Percentiles rank a stretch among this genome's conserved stretches.
Evolutionary conservation across 164 flowering plant genomes (phyloP).

Genomic region (Sedum album): DNA sequence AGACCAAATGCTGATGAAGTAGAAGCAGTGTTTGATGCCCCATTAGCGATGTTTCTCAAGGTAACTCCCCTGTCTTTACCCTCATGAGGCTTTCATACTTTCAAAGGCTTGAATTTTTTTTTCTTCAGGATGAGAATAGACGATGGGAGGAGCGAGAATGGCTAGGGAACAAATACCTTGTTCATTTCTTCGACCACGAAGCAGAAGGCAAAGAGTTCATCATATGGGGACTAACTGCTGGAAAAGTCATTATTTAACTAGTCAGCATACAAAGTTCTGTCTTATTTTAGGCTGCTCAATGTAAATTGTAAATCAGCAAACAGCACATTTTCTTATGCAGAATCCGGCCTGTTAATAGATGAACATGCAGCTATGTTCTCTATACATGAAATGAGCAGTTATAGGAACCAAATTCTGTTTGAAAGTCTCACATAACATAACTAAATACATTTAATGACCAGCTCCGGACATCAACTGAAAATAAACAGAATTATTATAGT

Average conservation of each 20-base stretch:
- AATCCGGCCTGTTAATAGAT: too few relatives aligned
- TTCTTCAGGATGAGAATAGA: constrained; percentile 59
- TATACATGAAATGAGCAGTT: too few relatives aligned
- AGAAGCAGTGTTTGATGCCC: constrained; percentile 72
- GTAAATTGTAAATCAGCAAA: background rate
- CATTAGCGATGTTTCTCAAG: constrained; percentile 91
- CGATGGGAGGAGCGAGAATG: constrained; percentile 57
- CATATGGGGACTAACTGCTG: constrained; percentile 89
- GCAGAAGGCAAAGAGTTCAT: constrained; percentile 30
- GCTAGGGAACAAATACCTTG: constrained; percentile 52
- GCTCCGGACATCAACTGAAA: too few relatives aligned
- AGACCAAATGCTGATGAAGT: too few relatives aligned
- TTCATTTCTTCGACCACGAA: constrained; percentile 64
- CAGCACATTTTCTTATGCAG: too few relatives aligned
- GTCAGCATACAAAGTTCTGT: too few relatives aligned
- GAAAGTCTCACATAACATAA: too few relatives aligned
- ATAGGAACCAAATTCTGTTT: too few relatives aligned
- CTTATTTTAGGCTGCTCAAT: background rate
- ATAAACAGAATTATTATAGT: too few relatives aligned
- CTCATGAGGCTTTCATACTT: background rate
- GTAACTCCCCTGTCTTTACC: constrained; percentile 20
- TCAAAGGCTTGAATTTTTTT: background rate
- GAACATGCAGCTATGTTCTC: too few relatives aligned
- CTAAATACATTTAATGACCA: too few relatives aligned
- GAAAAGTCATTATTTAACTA: constrained; percentile 73